Evolutionary conservation across 345 rosid species (phyloP).

Genomic region (Conringia planisiliqua): DNA sequence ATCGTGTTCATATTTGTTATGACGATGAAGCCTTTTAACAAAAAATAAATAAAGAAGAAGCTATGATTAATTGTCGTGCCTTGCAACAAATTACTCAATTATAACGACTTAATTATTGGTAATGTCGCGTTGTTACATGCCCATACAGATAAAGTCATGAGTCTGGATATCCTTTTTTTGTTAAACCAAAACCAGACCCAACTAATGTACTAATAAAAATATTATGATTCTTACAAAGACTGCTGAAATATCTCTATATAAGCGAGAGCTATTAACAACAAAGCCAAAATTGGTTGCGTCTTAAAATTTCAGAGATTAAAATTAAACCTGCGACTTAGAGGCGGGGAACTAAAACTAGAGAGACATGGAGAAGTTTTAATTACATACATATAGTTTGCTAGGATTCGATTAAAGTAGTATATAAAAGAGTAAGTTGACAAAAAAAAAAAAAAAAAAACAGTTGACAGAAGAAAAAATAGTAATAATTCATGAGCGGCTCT

Average conservation of each 20-base stretch:
- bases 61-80: neutral
- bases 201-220: neutral
- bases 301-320: no score
- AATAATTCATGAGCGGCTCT: neutral
- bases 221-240: neutral
- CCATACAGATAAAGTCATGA: neutral
- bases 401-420: neutral
- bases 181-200: neutral
- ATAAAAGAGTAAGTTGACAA: no score
- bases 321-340: no score
- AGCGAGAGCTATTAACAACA: no score
- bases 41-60: neutral
- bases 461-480: no score
- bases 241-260: no score
- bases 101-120: neutral
- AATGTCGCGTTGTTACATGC: neutral
- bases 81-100: neutral
- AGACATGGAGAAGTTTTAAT: neutral
- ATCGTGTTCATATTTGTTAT: conserved; percentile 4
- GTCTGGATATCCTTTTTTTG: neutral
- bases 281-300: no score
- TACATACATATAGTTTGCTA: neutral
- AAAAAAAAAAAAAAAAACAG: no score
- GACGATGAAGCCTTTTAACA: neutral
- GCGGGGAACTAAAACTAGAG: no score